Conservation (phyloP, 2,329 filamentous ascomycete genomes). For the Sporothrix inflata region DNA sequence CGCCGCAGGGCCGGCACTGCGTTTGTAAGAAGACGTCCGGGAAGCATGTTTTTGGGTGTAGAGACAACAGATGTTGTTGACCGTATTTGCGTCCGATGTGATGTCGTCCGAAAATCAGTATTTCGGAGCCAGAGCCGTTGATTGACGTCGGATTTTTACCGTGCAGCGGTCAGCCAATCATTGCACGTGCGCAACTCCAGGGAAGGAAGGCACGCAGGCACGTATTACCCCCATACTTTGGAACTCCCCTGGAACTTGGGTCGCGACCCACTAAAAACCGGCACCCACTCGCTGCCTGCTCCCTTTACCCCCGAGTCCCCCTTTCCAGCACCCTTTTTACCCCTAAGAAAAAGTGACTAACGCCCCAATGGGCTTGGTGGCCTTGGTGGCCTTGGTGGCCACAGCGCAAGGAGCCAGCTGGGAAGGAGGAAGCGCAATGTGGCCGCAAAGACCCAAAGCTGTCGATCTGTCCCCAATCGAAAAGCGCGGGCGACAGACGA, state of each 20-base stretch:
- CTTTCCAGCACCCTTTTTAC: too few species aligned
- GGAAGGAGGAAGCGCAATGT: constrained; percentile 6
- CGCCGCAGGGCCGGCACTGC: constrained; percentile 24
- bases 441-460: constrained; percentile 17
- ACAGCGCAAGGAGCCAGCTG: constrained; percentile 7
- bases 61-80: background rate
- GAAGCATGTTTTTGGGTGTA: background rate
- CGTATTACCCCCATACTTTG: background rate
- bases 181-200: constrained; percentile 25
- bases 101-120: background rate
- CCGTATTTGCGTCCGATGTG: background rate
- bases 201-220: background rate
- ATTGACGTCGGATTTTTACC: constrained; percentile 8
- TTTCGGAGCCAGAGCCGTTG: background rate
- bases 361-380: constrained; percentile 3
- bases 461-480: constrained; percentile 24
- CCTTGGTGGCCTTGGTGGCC: background rate
- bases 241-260: background rate
- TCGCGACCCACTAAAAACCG: constrained; percentile 3
- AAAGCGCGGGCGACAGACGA: background rate
- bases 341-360: background rate
- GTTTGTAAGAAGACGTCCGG: background rate
- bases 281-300: constrained; percentile 3
- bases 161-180: constrained; percentile 18
- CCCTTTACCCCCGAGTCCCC: background rate